Evolutionary conservation across 345 rosid species (phyloP), one percentile per base, ranked within the genome.

Genomic region (Acer campestre): DNA sequence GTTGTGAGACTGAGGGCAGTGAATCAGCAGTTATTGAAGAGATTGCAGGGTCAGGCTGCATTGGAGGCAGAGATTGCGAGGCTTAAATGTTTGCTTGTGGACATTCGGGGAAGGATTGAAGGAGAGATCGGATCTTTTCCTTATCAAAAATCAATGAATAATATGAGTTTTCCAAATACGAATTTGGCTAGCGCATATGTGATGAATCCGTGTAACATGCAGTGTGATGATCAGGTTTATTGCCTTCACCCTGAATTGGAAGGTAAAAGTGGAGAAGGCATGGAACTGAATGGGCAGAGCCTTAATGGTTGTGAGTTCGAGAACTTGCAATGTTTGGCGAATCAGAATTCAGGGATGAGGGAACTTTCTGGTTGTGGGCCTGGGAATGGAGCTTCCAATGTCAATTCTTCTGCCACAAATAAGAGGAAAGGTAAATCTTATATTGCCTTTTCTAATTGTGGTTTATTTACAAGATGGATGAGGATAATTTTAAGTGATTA

Each of bases 41-140:
- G 94, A 84, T 80, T 94, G 88, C 99, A 93, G 79, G 91, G 92
- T 76, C 98, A 94, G 79, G 93, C 93, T 67, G 90, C 87, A 55
- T 84, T 97, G 86, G 98, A 97, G 80, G 92, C 96, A 61, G 99
- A 97, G 90, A 70, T 88, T 53, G 83, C 94, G 0, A 89, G 99
- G 91, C 92, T 94, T 13, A 97, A 97, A 88, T 97, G 98, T 87
- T 85, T 96, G 87, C 98, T 94, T 79, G 98, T 94, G 68, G 99
- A 96, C 73, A 87, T 96, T 17, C 86, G 98, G 68, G 99, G 99
- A 29, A 89, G 99, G 78, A 96, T 96, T 8, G 99, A 96, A 75
- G 98, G 99, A 74, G 99, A 94, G 80, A 96, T 96, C 65, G 98
- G 99, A 23, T 80, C 94, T 23, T 96, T 96, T 78, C 99, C 99